Evolutionary conservation across 116 monocot species (phyloP).

Genomic region (Iris pallida): DNA sequence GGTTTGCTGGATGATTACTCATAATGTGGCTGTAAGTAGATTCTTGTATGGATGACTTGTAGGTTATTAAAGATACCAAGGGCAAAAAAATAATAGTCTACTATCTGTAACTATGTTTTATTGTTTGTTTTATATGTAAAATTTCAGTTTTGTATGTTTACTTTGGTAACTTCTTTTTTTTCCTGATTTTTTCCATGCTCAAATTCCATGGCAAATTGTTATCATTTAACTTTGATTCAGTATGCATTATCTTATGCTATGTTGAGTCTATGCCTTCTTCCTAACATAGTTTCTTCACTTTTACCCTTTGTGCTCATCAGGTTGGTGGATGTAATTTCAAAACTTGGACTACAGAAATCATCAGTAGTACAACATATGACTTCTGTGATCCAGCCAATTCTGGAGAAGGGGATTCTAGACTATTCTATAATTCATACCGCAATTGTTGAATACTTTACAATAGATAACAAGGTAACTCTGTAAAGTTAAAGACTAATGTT

Average conservation of each 20-base stretch:
- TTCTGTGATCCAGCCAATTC: constrained; percentile 66
- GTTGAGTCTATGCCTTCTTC: too few species aligned
- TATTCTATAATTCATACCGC: constrained; percentile 80
- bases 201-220: too few species aligned
- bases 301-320: constrained; percentile 17
- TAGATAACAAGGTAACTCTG: constrained; percentile 76
- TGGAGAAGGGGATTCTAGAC: constrained; percentile 90
- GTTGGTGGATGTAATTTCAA: constrained; percentile 75
- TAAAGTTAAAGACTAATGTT: background rate
- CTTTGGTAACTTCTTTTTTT: background rate
- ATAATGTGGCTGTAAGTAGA: too few species aligned
- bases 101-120: too few species aligned
- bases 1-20: too few species aligned
- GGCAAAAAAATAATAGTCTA: too few species aligned
- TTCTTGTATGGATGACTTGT: too few species aligned
- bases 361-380: constrained; percentile 85
- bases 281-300: background rate
- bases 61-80: too few species aligned
- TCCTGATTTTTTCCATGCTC: background rate
- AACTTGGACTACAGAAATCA: constrained; percentile 71
- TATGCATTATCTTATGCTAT: background rate
- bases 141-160: background rate
- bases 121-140: background rate
- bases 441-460: constrained; percentile 76
- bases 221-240: background rate